Base-by-base conservation (phyloP, 2,329 filamentous ascomycete species). In the Colletotrichum musicola region DNA sequence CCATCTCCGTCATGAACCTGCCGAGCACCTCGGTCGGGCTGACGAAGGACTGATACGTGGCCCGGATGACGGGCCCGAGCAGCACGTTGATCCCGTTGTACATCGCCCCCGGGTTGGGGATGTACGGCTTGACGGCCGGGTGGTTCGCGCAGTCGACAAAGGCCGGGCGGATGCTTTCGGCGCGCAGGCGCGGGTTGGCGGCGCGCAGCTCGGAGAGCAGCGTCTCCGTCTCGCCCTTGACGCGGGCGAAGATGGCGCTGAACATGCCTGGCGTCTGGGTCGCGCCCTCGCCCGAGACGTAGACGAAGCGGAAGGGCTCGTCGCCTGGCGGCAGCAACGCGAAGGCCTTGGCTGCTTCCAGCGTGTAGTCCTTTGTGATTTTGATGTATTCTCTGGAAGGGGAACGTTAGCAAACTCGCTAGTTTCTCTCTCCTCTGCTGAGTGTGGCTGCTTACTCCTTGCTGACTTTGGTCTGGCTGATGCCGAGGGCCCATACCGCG, bases 401-500 rank as follows among this genome's bases (percentile, higher is more conserved):
- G 7, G 4, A 6, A 13, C 6, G 44, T 9, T 18, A 6, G 38
- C 2, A 25, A 14, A n/a, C 20, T 16, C 35, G 16, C 20, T 25
- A 2, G 22, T 25, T 22, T 4, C 22, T 25, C 10, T 47, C 5
- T 35, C 14, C 20, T 22, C 22, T n/a, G 22, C 22, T 25, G 22
- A 25, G 2, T 3, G 13, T 14, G 30, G 7, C 51, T 16, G 75
- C 85, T 69, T 74, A 90, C 85, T 90, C 87, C 69, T 87, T 88
- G 64, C 75, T 75, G 7, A 93, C 90, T 47, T 85, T 80, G 12
- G 77, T 88, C 73, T 90, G 86, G 69, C 86, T 89, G 55, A 90
- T 88, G 0, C 92, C 92, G 53, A 91, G 82, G 0, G 92, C 92
- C 92, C 92, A 95, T 1, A 94, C 89, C 68, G 89, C 92, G 2